These are phyloP conservation scores for Leccinellum rugosiceps DNA, from an alignment of 768 basidiomycete species.

Conservation along the genomic window DNA sequence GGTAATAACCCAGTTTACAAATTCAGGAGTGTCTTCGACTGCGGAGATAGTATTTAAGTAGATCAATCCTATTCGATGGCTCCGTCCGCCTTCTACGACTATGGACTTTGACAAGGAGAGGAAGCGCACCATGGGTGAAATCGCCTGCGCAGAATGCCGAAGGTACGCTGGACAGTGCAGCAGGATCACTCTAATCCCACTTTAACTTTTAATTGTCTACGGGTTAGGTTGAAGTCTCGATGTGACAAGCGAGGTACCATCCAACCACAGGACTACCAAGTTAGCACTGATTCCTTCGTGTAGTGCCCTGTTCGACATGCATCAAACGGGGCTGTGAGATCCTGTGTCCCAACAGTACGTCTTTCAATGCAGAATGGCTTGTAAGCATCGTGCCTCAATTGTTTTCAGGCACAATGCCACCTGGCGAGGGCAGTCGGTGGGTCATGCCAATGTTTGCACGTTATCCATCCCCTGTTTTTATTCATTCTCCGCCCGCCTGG, in stretches of 20 bases:
- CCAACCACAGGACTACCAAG: neutral
- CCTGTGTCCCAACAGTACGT: slow-evolving; percentile 50
- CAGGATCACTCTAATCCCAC: neutral
- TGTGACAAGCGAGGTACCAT: slow-evolving; percentile 24
- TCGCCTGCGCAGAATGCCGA: slow-evolving; percentile 33
- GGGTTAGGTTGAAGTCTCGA: slow-evolving; percentile 24
- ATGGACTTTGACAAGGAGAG: slow-evolving; percentile 21
- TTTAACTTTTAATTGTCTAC: neutral
- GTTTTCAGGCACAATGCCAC: slow-evolving; percentile 47
- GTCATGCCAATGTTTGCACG: slow-evolving; percentile 15
- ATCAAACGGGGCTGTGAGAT: slow-evolving; percentile 46
- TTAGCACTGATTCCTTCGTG: neutral
- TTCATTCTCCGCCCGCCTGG: neutral
- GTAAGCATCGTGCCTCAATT: neutral
- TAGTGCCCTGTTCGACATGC: slow-evolving; percentile 40
- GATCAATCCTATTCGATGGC: neutral
- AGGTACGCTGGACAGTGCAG: slow-evolving; percentile 12
- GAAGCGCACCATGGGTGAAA: slow-evolving; percentile 25
- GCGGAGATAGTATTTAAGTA: slow-evolving; percentile 8
- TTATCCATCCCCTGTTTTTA: neutral
- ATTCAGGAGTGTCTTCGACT: neutral
- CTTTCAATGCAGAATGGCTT: neutral
- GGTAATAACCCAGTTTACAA: neutral
- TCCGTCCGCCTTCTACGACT: neutral
- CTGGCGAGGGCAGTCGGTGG: slow-evolving; percentile 52